These are phyloP conservation scores for Sugiyamaella boreocaroliniensis DNA, from an alignment of 805 yeast genomes.

Conservation along the genomic window DNA sequence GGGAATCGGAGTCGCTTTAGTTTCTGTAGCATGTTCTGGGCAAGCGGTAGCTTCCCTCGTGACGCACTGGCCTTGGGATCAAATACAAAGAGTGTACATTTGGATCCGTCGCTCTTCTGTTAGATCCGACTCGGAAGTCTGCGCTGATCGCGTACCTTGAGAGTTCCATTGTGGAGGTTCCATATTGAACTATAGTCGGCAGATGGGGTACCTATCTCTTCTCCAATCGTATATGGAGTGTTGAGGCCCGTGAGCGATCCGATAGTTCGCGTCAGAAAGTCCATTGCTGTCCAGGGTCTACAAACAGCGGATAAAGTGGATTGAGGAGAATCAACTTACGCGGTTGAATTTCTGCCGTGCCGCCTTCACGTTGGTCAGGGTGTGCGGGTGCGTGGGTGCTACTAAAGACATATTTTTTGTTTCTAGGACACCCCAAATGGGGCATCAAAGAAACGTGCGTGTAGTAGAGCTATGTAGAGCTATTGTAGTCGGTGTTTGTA, in stretches of 20 bases:
- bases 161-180: conserved; percentile 55
- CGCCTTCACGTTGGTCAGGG: too few relatives aligned
- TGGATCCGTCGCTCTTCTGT: conserved; percentile 40
- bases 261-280: conserved; percentile 27
- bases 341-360: neutral
- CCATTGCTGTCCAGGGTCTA: conserved; percentile 19
- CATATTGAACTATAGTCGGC: conserved; percentile 45
- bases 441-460: neutral
- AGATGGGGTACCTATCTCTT: conserved; percentile 14
- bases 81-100: conserved; percentile 62
- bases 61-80: conserved; percentile 32
- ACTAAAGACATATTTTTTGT: too few relatives aligned
- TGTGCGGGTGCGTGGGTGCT: too few relatives aligned
- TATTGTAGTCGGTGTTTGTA: too few relatives aligned
- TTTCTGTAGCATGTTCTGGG: conserved; percentile 40
- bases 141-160: conserved; percentile 29
- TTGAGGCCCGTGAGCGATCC: conserved; percentile 24
- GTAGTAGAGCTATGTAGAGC: neutral
- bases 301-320: too few relatives aligned
- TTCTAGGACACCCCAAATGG: too few relatives aligned
- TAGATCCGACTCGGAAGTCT: conserved; percentile 13
- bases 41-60: conserved; percentile 31
- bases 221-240: conserved; percentile 28
- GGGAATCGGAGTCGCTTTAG: conserved; percentile 60
- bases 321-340: too few relatives aligned